phyloP scores from a whole-genome alignment of 2,329 filamentous ascomycete species.

The Exophiala aquamarina region DNA sequence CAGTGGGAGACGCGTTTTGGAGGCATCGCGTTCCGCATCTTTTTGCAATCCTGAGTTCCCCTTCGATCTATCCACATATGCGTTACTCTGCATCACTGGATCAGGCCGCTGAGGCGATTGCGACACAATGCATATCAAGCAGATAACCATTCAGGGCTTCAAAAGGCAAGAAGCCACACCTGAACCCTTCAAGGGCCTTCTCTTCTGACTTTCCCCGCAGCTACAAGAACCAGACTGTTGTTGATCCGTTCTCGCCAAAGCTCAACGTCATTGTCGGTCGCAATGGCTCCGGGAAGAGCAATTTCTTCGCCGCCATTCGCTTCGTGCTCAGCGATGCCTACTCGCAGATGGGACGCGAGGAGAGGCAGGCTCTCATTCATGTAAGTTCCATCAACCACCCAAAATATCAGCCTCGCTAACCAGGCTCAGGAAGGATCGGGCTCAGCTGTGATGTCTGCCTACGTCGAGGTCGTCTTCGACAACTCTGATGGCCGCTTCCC shows the following conservation, averaged over 20 bases:
- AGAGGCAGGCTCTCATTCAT: slow-evolving; percentile 93
- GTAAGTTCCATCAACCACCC: slow-evolving; percentile 42
- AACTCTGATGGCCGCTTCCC: slow-evolving; percentile 95
- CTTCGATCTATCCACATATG: too few species aligned
- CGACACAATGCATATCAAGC: slow-evolving; percentile 90
- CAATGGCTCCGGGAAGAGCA: slow-evolving; percentile 99
- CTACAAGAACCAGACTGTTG: slow-evolving; percentile 99
- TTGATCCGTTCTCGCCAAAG: slow-evolving; percentile 95
- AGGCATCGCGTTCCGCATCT: too few species aligned
- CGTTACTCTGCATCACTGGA: too few species aligned
- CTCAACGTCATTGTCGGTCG: slow-evolving; percentile 98
- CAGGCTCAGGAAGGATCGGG: slow-evolving; percentile 76
- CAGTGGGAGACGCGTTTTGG: too few species aligned
- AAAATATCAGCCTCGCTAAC: slow-evolving; percentile 30
- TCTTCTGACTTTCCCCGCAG: slow-evolving; percentile 52
- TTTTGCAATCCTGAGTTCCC: too few species aligned
- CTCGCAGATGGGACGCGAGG: slow-evolving; percentile 90
- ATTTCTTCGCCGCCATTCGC: slow-evolving; percentile 98
- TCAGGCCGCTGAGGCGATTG: neutral
- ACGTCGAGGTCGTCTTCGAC: slow-evolving; percentile 98
- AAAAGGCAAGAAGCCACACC: slow-evolving; percentile 90
- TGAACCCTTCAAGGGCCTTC: neutral
- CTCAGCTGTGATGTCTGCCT: slow-evolving; percentile 98
- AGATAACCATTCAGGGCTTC: slow-evolving; percentile 99
- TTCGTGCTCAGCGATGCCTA: slow-evolving; percentile 98